phyloP scores from a whole-genome alignment of 2,329 filamentous ascomycete genomes.

The Fusarium sp. region DNA sequence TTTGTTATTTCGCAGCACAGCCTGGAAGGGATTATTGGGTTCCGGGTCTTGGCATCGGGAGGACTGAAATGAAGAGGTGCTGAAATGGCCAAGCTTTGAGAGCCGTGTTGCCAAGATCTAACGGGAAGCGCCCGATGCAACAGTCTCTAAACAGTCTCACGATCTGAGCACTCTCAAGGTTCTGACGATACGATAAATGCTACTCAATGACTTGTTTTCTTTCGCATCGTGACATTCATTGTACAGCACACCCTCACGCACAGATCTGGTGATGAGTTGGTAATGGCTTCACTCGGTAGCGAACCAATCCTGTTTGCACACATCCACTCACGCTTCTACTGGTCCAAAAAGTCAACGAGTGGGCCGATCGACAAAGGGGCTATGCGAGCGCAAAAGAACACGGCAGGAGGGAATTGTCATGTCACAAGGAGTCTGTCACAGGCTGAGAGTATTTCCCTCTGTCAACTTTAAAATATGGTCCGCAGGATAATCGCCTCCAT shows the following conservation, averaged over 20 bases:
- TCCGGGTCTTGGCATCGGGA: background rate
- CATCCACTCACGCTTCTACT: background rate
- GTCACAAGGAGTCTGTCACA: background rate
- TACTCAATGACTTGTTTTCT: background rate
- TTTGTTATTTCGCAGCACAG: conserved; percentile 6
- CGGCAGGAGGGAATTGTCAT: background rate
- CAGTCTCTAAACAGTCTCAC: background rate
- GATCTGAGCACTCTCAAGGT: background rate
- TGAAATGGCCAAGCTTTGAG: background rate
- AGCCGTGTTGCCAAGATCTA: background rate
- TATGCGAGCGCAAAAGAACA: background rate
- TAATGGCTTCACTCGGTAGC: background rate
- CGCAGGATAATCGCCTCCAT: conserved; percentile 1
- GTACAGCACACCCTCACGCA: background rate
- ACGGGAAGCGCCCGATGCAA: background rate
- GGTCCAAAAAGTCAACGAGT: background rate
- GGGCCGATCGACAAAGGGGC: conserved; percentile 15
- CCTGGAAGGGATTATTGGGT: background rate
- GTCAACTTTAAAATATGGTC: conserved; percentile 16
- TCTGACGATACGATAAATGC: background rate
- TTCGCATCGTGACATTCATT: background rate
- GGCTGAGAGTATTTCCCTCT: background rate
- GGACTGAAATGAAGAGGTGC: background rate
- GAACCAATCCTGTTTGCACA: conserved; percentile 3
- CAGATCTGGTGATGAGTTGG: conserved; percentile 3